Evolutionary conservation across 352 stramenopile genomes (phyloP).

Genomic region (Phytopythium helicoides): DNA sequence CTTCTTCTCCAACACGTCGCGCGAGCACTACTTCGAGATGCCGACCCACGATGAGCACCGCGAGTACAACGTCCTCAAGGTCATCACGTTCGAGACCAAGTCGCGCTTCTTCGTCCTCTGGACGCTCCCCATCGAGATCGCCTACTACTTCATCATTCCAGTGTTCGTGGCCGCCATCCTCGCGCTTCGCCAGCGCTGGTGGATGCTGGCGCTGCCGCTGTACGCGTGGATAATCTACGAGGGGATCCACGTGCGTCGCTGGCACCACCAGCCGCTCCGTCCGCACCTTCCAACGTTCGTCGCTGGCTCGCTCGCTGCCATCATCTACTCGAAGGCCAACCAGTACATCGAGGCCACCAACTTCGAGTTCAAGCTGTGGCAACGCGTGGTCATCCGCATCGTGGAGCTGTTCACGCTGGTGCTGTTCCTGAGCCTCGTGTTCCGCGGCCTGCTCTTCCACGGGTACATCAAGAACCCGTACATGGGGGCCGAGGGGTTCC

Average conservation of each 20-base stretch:
- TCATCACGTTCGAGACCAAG: constrained; percentile 33
- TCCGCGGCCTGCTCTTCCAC: constrained; percentile 32
- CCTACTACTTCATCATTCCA: constrained; percentile 44
- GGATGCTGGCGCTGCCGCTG: constrained; percentile 24
- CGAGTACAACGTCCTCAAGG: constrained; percentile 37
- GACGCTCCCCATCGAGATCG: constrained; percentile 51
- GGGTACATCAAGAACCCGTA: constrained; percentile 25
- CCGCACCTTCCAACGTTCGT: constrained; percentile 39
- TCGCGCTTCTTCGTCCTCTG: constrained; percentile 52
- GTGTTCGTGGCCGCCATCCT: constrained; percentile 27
- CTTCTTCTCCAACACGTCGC: constrained; percentile 12
- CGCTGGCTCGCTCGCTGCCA: constrained; percentile 35
- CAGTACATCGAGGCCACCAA: constrained; percentile 13
- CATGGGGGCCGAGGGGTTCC: constrained; percentile 17
- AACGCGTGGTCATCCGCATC: constrained; percentile 13
- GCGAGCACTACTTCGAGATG: constrained; percentile 30
- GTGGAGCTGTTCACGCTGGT: constrained; percentile 17
- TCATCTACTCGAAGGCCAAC: constrained; percentile 29
- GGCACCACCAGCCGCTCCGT: constrained; percentile 21
- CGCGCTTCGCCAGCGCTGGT: constrained; percentile 27
- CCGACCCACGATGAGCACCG: constrained; percentile 12
- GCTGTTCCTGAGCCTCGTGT: constrained; percentile 31
- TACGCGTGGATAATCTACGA: constrained; percentile 27
- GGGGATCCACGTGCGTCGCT: constrained; percentile 17
- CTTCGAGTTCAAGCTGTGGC: constrained; percentile 18